phyloP scores from a whole-genome alignment of 2,329 filamentous ascomycete genomes.

The Akanthomyces uredinophilus region DNA sequence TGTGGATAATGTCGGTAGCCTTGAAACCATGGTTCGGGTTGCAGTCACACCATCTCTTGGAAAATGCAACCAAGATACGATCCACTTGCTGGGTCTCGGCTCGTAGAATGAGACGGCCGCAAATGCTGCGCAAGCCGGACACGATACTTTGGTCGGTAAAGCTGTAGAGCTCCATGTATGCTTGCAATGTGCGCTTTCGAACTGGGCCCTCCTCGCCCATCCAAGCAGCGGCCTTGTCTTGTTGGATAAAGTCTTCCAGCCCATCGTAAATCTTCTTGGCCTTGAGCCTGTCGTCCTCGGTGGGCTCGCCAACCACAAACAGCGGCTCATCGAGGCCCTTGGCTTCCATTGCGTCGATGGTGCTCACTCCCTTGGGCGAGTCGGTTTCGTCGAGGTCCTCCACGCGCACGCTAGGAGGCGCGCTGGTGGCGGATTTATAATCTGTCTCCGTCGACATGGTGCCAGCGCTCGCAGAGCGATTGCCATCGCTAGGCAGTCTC shows the following conservation, averaged over 20 bases:
- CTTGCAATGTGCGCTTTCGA: conserved; percentile 55
- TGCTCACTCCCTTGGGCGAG: conserved; percentile 21
- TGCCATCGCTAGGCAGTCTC: conserved; percentile 39
- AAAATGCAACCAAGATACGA: conserved; percentile 84
- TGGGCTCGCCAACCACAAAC: conserved; percentile 53
- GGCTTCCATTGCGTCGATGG: conserved; percentile 27
- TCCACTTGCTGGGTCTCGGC: conserved; percentile 97
- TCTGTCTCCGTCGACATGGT: conserved; percentile 34
- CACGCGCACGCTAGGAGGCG: conserved; percentile 32
- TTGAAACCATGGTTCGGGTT: conserved; percentile 94
- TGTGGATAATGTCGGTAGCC: conserved; percentile 85
- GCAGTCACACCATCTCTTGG: conserved; percentile 86
- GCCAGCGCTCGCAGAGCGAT: conserved; percentile 29
- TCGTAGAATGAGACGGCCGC: conserved; percentile 73
- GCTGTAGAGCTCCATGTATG: conserved; percentile 91
- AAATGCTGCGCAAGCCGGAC: conserved; percentile 71
- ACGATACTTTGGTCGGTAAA: conserved; percentile 79
- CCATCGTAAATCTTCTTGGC: conserved; percentile 82
- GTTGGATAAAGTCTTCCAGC: conserved; percentile 72
- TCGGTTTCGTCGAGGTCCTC: conserved; percentile 37
- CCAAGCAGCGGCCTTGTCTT: conserved; percentile 78
- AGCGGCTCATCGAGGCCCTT: conserved; percentile 54
- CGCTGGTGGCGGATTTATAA: conserved; percentile 39
- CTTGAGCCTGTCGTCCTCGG: conserved; percentile 67
- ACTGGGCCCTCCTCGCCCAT: conserved; percentile 70